Base-by-base conservation (phyloP, 179 eudicot genomes). In the Carnegiea gigantea region DNA sequence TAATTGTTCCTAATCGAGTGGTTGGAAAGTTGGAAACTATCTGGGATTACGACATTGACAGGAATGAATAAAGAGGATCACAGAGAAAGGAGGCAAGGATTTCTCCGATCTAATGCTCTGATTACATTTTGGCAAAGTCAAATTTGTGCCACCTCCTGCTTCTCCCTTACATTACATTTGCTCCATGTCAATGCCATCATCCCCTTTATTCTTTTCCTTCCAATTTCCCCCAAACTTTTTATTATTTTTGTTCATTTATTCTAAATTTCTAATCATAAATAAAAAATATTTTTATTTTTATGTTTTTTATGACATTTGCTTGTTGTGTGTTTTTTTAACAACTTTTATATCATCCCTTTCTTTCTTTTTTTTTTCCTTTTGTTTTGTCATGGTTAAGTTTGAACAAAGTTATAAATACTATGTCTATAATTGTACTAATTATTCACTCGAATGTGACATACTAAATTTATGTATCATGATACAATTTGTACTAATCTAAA, bases 31-130 rank as follows among this genome's bases (percentile, higher is more conserved):
- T 33, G 1, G 8, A 67, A 67, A 67, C 20, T 67, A 10, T 62
- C 68, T 15, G 68, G 28, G 30, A 62, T 62, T 15, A 54, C n/a
- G 62, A 17, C 62, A 23, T 62, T 28, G 72, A 67, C 40, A 30
- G 15, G 18, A 17, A 51, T 51, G 40, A 70, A 30, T 13, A 15
- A 6, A 30, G 73, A 36, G 23, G 46, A 26, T 17, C 2, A 26
- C 17, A 33, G 20, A 68, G 20, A 10, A 57, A 57, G 62, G 8
- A 13, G 40, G 21, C 54, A 18, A 73, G 14, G 44, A 73, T 43
- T 73, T 73, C 78, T 75, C 78, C 64, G 64, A n/a, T 44, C 64
- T 74, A 28, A 67, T 67, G 72, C 64, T 54, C 59, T 54, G 36
- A 26, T 21, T 9, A 75, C 78, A 49, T 46, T 75, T 51, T 24